These are phyloP conservation scores for Paecilomyces niveus DNA, from an alignment of 2,329 filamentous ascomycete species.

Conservation along the genomic window DNA sequence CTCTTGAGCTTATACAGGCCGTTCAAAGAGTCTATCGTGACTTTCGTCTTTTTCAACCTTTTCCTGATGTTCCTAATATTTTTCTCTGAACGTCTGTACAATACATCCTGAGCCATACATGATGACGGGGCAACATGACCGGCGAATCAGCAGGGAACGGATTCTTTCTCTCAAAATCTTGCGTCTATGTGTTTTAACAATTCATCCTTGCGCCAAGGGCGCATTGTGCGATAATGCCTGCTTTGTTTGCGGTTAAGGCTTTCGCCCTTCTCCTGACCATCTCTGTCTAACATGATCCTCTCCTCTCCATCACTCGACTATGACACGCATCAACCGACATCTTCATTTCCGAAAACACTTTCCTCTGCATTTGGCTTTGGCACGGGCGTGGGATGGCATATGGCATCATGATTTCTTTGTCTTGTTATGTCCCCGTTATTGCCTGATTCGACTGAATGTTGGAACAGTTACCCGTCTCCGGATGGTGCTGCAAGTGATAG, in stretches of 20 bases:
- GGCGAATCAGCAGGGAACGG: not conserved
- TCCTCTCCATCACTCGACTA: not conserved
- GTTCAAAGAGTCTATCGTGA: constrained; percentile 4
- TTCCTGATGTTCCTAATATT: constrained; percentile 2
- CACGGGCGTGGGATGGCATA: not conserved
- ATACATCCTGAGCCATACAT: not conserved
- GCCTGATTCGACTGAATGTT: not conserved
- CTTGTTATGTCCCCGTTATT: not conserved
- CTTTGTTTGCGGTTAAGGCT: not conserved
- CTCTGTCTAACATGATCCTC: not conserved
- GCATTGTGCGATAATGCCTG: not conserved
- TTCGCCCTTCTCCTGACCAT: not conserved
- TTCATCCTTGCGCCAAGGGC: not conserved
- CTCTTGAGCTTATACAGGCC: constrained; percentile 25
- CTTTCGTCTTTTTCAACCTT: constrained; percentile 5
- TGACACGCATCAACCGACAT: not conserved
- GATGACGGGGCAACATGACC: not conserved
- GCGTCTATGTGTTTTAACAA: not conserved
- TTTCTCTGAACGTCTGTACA: not conserved
- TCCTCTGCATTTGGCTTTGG: not conserved
- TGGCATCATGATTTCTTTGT: not conserved
- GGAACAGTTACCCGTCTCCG: not conserved
- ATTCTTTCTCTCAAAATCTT: not conserved
- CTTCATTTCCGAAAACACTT: not conserved
- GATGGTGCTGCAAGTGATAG: not conserved